phyloP scores from a whole-genome alignment of 352 stramenopile genomes.

The Globisporangium cederbergense region DNA sequence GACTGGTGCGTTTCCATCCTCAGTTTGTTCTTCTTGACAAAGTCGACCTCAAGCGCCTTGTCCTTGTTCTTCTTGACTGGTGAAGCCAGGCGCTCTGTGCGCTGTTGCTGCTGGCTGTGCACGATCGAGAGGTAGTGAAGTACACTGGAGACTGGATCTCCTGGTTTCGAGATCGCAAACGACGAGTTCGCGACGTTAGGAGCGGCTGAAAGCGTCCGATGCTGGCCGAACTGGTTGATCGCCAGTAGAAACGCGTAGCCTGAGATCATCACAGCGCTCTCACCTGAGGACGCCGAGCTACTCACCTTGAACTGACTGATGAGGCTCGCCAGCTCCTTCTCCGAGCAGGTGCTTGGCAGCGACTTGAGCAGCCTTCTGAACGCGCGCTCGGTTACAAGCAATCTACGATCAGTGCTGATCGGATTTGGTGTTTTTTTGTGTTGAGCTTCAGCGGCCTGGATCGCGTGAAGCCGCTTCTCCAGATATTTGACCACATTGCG shows the following conservation, averaged over 20 bases:
- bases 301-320: constrained; percentile 19
- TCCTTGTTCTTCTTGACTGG: constrained; percentile 4
- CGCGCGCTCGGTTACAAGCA: constrained; percentile 29
- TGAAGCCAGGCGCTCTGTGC: not conserved
- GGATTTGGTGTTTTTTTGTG: constrained; percentile 3
- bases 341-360: constrained; percentile 37
- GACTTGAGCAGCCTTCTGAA: constrained; percentile 39
- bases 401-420: not conserved
- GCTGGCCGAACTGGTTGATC: constrained; percentile 34
- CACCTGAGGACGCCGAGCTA: not conserved
- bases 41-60: not conserved
- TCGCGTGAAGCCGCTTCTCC: constrained; percentile 26
- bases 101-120: constrained; percentile 22
- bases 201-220: constrained; percentile 24
- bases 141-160: constrained; percentile 31
- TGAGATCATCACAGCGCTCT: constrained; percentile 16
- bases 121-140: constrained; percentile 52
- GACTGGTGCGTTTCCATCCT: not conserved
- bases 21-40: constrained; percentile 10
- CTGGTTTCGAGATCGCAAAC: constrained; percentile 25
- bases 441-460: constrained; percentile 11
- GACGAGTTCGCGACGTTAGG: constrained; percentile 11
- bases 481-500: constrained; percentile 47
- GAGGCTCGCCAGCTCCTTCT: constrained; percentile 28
- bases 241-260: constrained; percentile 33